Conservation (phyloP, 2,329 filamentous ascomycete species). For the Sporothrix mexicana region DNA sequence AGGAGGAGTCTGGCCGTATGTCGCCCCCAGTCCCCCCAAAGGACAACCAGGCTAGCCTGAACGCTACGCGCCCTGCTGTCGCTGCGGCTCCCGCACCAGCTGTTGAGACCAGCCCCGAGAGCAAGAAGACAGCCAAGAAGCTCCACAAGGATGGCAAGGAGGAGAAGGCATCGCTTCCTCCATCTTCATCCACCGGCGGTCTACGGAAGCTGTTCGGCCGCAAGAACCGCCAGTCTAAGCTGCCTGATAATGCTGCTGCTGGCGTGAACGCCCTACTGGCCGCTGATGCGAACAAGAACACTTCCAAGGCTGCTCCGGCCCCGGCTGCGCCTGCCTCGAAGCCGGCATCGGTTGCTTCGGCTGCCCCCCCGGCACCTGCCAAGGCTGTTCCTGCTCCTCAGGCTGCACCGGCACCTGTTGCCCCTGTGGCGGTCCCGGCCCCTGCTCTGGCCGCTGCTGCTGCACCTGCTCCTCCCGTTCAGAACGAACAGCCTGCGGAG, state of each 20-base stretch:
- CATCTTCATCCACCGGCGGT: slow-evolving; percentile 47
- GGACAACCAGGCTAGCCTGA: slow-evolving; percentile 45
- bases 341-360: slow-evolving; percentile 25
- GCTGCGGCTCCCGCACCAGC: slow-evolving; percentile 51
- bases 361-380: slow-evolving; percentile 15
- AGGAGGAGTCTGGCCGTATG: slow-evolving; percentile 9
- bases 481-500: slow-evolving; percentile 38
- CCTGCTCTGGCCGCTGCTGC: slow-evolving; percentile 36
- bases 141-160: slow-evolving; percentile 58
- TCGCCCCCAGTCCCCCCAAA: slow-evolving; percentile 49
- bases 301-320: background rate
- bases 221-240: slow-evolving; percentile 65
- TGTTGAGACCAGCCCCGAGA: slow-evolving; percentile 50
- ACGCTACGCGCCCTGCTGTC: slow-evolving; percentile 48
- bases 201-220: slow-evolving; percentile 71
- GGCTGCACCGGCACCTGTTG: slow-evolving; percentile 39
- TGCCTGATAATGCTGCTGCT: slow-evolving; percentile 59
- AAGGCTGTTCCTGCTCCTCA: background rate
- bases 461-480: slow-evolving; percentile 32
- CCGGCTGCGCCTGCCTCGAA: slow-evolving; percentile 20
- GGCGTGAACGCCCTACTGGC: slow-evolving; percentile 60
- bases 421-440: slow-evolving; percentile 39
- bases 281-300: slow-evolving; percentile 40
- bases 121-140: slow-evolving; percentile 58
- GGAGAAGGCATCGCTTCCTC: slow-evolving; percentile 39